phyloP scores from a whole-genome alignment of 169 alveolate species.

The Eimeria sp. region DNA sequence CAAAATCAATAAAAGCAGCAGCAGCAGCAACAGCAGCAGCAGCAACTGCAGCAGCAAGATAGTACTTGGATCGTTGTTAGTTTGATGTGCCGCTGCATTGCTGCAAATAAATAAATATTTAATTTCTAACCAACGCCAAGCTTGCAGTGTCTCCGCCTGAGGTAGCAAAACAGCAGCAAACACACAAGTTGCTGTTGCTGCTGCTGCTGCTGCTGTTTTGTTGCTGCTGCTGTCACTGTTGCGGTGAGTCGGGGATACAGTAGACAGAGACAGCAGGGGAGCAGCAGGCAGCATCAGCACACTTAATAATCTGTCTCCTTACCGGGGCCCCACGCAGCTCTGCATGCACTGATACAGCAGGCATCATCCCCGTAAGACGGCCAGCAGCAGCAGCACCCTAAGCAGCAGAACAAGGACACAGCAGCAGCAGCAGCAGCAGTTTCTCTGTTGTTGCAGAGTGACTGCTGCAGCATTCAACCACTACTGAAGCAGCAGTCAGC shows the following conservation, averaged over 20 bases:
- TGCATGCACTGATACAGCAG: slow-evolving; percentile 18
- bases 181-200: not conserved
- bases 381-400: slow-evolving; percentile 28
- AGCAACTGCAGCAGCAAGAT: slow-evolving; percentile 25
- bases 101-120: not conserved
- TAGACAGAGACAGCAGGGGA: not conserved
- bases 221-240: slow-evolving; percentile 18
- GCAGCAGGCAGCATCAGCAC: not conserved
- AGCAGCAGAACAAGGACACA: not conserved
- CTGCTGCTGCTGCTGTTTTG: slow-evolving; percentile 9
- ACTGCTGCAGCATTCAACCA: not conserved
- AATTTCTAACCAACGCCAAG: slow-evolving; percentile 32
- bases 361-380: slow-evolving; percentile 3
- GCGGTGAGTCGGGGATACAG: not conserved
- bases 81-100: not conserved
- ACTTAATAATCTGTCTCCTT: not conserved
- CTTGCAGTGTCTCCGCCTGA: slow-evolving; percentile 40
- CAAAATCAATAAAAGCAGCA: too few species aligned
- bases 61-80: slow-evolving; percentile 31
- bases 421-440: not conserved
- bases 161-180: not conserved
- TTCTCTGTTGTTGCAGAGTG: not conserved
- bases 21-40: slow-evolving; percentile 10
- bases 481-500: not conserved
- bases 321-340: slow-evolving; percentile 43